Conservation (phyloP, 192 early-diverging fungal species). For the Coemansia sp. region DNA sequence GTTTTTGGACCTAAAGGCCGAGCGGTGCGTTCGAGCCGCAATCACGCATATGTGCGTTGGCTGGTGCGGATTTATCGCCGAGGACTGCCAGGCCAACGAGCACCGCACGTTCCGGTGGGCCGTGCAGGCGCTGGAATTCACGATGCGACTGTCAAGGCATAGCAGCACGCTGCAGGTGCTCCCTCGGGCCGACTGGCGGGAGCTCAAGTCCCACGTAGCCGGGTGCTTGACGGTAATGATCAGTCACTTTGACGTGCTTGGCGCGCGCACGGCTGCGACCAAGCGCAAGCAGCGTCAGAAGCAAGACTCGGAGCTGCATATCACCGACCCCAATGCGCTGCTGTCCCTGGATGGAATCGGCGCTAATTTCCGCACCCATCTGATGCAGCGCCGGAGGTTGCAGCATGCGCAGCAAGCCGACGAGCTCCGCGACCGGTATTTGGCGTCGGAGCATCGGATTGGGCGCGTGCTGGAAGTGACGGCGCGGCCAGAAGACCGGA, state of each 20-base stretch:
- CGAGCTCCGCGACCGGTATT: constrained; percentile 24
- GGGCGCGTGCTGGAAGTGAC: constrained; percentile 78
- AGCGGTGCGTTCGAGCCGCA: constrained; percentile 62
- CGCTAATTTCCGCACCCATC: constrained; percentile 39
- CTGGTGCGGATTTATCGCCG: constrained; percentile 83
- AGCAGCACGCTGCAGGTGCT: constrained; percentile 69
- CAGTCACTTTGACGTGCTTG: constrained; percentile 77
- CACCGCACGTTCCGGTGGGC: constrained; percentile 81
- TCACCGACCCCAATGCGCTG: constrained; percentile 27
- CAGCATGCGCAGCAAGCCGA: constrained; percentile 39
- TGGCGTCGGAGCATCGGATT: constrained; percentile 30
- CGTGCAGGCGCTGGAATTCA: constrained; percentile 79
- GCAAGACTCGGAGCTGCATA: constrained; percentile 18
- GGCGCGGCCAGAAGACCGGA: constrained; percentile 71
- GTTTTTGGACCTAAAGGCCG: constrained; percentile 58
- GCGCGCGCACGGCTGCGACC: constrained; percentile 53
- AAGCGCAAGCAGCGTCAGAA: constrained; percentile 27
- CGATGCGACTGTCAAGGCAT: constrained; percentile 71
- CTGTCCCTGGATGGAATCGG: constrained; percentile 42
- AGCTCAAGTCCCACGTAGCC: constrained; percentile 68
- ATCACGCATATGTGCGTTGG: constrained; percentile 74
- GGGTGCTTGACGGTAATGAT: constrained; percentile 78
- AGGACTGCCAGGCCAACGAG: constrained; percentile 77
- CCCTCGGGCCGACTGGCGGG: constrained; percentile 65
- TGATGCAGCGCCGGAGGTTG: constrained; percentile 36